A percentile compares a stretch with the other conserved stretches of the same genome.
phyloP scores from a whole-genome alignment of 1,139 yeast species.

The Candida gigantensis region DNA sequence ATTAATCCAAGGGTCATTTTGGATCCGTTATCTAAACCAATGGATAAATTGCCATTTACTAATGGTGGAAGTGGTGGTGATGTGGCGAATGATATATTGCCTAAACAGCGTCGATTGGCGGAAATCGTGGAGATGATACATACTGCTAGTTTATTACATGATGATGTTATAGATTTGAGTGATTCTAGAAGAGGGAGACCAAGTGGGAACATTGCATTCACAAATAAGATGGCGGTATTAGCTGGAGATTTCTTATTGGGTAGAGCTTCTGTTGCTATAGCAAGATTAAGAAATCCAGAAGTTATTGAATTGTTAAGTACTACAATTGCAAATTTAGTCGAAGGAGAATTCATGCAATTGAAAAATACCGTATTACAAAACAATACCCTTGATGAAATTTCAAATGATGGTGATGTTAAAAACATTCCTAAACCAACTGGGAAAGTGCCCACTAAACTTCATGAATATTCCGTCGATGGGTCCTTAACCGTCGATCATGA shows the following conservation, averaged over 20 bases:
- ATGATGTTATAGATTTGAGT: conserved; percentile 93
- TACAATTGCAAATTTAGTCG: conserved; percentile 93
- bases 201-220: conserved; percentile 89
- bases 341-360: conserved; percentile 98
- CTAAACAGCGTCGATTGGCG: conserved; percentile 92
- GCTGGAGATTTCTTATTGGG: conserved; percentile 97
- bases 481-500: conserved; percentile 54
- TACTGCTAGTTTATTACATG: conserved; percentile 94
- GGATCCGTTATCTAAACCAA: conserved; percentile 82
- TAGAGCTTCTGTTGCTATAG: conserved; percentile 93
- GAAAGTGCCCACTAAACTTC: conserved; percentile 57
- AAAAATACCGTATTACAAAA: conserved; percentile 74
- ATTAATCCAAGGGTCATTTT: conserved; percentile 77
- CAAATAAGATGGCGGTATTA: conserved; percentile 94
- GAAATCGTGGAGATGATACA: conserved; percentile 98
- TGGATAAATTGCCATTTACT: conserved; percentile 66
- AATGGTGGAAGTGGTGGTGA: conserved; percentile 65
- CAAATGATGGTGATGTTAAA: conserved; percentile 53
- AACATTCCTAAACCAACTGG: conserved; percentile 63
- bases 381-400: conserved; percentile 45
- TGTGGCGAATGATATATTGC: conserved; percentile 59
- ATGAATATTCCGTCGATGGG: conserved; percentile 54
- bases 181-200: conserved; percentile 91
- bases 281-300: conserved; percentile 92
- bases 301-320: conserved; percentile 94